Evolutionary conservation across 1,284 basidiomycete species (phyloP), one percentile per base, ranked within the genome.

Genomic region (Boletellus dicymbophilus): DNA sequence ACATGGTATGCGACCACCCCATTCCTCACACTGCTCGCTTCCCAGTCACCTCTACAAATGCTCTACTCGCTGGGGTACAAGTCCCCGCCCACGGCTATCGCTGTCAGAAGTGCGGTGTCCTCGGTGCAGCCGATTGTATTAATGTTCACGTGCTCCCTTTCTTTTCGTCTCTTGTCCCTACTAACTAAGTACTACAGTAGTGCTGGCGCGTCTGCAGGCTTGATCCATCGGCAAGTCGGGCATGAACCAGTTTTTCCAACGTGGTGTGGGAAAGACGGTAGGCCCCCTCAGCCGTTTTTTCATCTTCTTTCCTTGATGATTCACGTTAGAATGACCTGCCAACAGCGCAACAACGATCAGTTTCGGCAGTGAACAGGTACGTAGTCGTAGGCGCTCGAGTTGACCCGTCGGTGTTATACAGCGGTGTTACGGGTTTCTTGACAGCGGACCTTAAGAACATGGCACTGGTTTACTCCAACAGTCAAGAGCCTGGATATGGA

Each of bases 101-200:
- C 12, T 82, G 78, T 53, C 73, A 80, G 58, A 71, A 74, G 53
- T 63, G 72, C 23, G 77, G 74, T 39, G 81, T 90, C 16, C 71
- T 91, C 44, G 68, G 80, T 52, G 80, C 84, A 0, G 71, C 88
- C 25, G 85, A 90, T 61, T 73, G 77, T 33, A 79, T 91, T 52
- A 82, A 88, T 54, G 79, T 79, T 1, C 86, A 91, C 62, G 85
- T 87, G 72, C 69, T 90, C 34, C 88, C 88, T 6, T 91, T 88
- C 72, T 91, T 91, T 63, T 75, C 57, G n/a, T 16, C 31, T 6
- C 47, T 43, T 77, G 79, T 36, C 72, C 75, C 50, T 57, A 80
- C 11, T n/a, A n/a, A n/a, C n/a, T n/a, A n/a, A n/a, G n/a, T n/a
- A n/a, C n/a, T n/a, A n/a, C n/a, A n/a, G n/a, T n/a, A n/a, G n/a